A percentile compares a stretch with the other conserved stretches of the same genome.
phyloP scores from a whole-genome alignment of 805 yeast genomes.

The Blastobotrys mokoenaii region DNA sequence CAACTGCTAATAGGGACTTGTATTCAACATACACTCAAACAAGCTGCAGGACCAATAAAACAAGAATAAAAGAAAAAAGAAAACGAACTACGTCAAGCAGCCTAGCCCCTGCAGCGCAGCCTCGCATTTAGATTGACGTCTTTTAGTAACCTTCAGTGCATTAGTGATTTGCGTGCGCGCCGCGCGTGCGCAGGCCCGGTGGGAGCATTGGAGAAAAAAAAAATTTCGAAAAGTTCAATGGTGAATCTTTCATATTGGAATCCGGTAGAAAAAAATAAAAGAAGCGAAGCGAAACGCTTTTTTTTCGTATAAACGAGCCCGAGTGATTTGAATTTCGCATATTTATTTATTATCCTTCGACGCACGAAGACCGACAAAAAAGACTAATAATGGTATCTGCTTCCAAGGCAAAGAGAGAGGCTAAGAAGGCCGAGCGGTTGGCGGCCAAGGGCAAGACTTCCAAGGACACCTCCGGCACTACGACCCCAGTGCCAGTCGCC shows the following conservation, averaged over 20 bases:
- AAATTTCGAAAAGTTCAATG: background rate
- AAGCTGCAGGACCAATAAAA: too few relatives aligned
- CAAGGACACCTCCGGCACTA: constrained; percentile 33
- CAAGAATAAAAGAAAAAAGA: too few relatives aligned
- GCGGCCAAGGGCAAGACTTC: constrained; percentile 43
- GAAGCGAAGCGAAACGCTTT: too few relatives aligned
- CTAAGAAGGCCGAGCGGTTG: constrained; percentile 86
- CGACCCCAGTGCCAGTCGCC: constrained; percentile 34
- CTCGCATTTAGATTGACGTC: too few relatives aligned
- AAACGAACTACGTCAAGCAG: too few relatives aligned
- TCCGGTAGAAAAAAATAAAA: background rate
- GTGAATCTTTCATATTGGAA: background rate
- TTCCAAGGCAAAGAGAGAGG: constrained; percentile 97
- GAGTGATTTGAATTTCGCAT: background rate
- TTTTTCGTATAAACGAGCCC: background rate
- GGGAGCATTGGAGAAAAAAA: background rate
- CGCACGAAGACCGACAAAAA: background rate
- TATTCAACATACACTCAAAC: too few relatives aligned
- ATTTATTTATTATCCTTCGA: background rate
- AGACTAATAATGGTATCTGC: constrained; percentile 46
- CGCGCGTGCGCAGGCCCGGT: background rate
- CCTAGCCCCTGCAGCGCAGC: too few relatives aligned
- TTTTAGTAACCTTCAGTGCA: too few relatives aligned
- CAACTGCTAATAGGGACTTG: too few relatives aligned
- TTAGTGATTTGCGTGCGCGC: too few relatives aligned